phyloP scores from a whole-genome alignment of 495 filamentous ascomycete species.

The Parachaetomium inaequale region DNA sequence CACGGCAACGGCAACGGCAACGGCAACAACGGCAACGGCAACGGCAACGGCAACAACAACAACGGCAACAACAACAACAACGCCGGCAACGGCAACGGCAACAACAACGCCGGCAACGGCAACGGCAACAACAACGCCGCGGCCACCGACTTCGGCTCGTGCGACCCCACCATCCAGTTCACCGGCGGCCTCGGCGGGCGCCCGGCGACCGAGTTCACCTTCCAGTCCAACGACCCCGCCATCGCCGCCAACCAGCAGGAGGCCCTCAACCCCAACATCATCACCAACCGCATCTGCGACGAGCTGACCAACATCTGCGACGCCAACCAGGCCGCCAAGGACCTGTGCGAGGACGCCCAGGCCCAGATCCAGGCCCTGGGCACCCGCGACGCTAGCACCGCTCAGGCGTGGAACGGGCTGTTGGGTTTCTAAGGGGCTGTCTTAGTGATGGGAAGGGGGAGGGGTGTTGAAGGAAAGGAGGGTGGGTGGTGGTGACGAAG shows the following conservation, averaged over 20 bases:
- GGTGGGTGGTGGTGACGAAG: too few species aligned
- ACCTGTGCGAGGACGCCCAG: conserved; percentile 44
- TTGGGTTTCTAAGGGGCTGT: conserved; percentile 40
- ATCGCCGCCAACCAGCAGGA: conserved; percentile 50
- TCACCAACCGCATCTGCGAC: conserved; percentile 63
- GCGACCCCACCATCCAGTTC: conserved; percentile 54
- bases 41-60: not conserved
- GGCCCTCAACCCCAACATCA: conserved; percentile 59
- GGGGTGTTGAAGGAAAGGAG: too few species aligned
- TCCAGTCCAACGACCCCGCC: conserved; percentile 49
- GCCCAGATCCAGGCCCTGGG: conserved; percentile 38
- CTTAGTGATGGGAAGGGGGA: not conserved
- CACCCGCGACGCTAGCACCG: conserved; percentile 40
- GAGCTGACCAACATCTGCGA: conserved; percentile 56
- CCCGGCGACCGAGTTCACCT: conserved; percentile 48
- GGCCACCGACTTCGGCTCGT: conserved; percentile 49
- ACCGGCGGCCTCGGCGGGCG: conserved; percentile 47
- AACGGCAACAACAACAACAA: conserved; percentile 19
- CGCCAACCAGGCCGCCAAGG: conserved; percentile 52
- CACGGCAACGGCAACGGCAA: conserved; percentile 9
- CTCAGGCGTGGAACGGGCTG: conserved; percentile 42
- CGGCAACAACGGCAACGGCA: conserved; percentile 10
- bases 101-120: not conserved
- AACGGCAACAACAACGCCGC: conserved; percentile 17
- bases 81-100: conserved; percentile 7